Base-by-base conservation (phyloP, 495 filamentous ascomycete genomes). In the Bombardia bombarda region DNA sequence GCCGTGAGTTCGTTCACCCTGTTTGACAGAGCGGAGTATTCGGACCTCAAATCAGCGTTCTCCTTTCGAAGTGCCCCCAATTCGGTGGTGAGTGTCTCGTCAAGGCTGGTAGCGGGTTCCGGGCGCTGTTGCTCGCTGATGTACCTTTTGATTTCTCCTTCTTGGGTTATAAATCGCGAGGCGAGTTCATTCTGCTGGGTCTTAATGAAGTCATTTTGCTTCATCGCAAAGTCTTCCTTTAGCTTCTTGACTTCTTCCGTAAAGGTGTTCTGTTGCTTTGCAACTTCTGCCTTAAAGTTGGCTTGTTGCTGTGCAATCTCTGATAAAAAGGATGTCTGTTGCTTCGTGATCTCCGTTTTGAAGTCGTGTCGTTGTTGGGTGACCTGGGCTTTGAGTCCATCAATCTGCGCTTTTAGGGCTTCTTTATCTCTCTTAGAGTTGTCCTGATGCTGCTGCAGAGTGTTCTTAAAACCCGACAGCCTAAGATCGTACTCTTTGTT, bases 281-380 rank as follows among this genome's bases (percentile, higher is more conserved):
- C 26, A 1, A 42, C 4, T 3, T 49, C 45, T 16, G 28, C 9
- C 21, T 35, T 33, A 16, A 38, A 30, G 3, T 18, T 25, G 5
- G 38, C 48, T 18, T 41, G 21, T 18, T 50, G 49, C 22, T 28
- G 16, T 3, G 42, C 13, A 16, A 49, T 12, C 12, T 41, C n/a
- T n/a, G n/a, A n/a, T n/a, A n/a, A n/a, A n/a, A n/a, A n/a, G n/a
- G n/a, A n/a, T n/a, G n/a, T n/a, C n/a, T n/a, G n/a, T n/a, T n/a
- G n/a, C n/a, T n/a, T n/a, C 26, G 46, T 25, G 1, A 42, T 4
- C 6, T 49, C 45, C 18, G 28, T 9, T 25, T 35, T 33, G 20
- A 38, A 30, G 3, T 18, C 33, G 5, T 43, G 43, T 18, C 37
- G 21, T 18, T 50, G 49, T 18, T 28, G 16, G 7, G 42, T 10